Percentiles rank a stretch among this genome's conserved stretches.
phyloP scores from a whole-genome alignment of 2,329 filamentous ascomycete genomes.

The Trichophyton benhamiae region DNA sequence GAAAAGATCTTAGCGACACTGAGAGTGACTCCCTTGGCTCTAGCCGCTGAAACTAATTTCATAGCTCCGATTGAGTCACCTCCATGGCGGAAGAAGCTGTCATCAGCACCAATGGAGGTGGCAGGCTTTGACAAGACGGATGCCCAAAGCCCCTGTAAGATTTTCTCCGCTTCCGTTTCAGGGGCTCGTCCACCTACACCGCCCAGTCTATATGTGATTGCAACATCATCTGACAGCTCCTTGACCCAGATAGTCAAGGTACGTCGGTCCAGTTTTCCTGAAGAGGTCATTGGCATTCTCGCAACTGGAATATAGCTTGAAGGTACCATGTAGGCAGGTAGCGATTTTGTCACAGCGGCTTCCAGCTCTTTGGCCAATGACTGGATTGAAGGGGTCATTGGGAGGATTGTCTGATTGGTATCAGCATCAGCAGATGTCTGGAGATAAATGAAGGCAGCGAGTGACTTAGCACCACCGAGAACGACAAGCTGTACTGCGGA shows the following conservation, averaged over 20 bases:
- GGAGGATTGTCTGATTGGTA: conserved; percentile 8
- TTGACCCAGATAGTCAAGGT: conserved; percentile 31
- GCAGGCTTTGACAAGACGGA: conserved; percentile 27
- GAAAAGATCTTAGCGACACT: conserved; percentile 36
- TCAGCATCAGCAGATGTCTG: conserved; percentile 21
- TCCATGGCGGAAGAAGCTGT: conserved; percentile 37
- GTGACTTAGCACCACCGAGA: conserved; percentile 71
- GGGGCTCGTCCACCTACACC: conserved; percentile 15
- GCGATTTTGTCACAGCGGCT: conserved; percentile 37
- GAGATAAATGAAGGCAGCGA: conserved; percentile 29
- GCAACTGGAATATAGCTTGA: conserved; percentile 59
- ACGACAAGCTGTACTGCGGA: conserved; percentile 72
- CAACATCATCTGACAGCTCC: conserved; percentile 9
- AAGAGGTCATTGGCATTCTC: conserved; percentile 55
- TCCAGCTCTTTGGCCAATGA: conserved; percentile 5
- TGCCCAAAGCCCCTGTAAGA: conserved; percentile 29
- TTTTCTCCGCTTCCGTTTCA: conserved; percentile 19
- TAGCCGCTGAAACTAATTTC: conserved; percentile 33
- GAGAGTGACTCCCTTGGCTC: conserved; percentile 29
- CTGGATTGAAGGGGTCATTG: conserved; percentile 42
- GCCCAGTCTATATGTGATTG: conserved; percentile 10
- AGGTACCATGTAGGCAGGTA: conserved; percentile 72
- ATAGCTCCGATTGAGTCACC: conserved; percentile 39
- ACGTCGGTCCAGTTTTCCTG: conserved; percentile 60
- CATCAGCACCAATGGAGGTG: conserved; percentile 31